Base-by-base conservation (phyloP, 805 yeast species). In the Ogataea henricii region DNA sequence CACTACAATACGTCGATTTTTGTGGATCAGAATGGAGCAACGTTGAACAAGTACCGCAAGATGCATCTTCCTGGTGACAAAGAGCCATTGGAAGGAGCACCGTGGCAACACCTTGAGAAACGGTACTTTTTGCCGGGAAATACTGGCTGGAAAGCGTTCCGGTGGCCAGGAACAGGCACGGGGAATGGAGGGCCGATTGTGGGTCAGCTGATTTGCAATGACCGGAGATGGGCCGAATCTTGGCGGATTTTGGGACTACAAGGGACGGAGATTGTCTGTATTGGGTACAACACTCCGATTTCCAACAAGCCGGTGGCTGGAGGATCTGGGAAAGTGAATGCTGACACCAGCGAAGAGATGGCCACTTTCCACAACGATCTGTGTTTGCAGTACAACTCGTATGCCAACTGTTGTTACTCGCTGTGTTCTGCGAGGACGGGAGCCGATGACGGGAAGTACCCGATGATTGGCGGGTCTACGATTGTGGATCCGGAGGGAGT, bases 161-260 rank as follows among this genome's bases (percentile, higher is more conserved):
- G 64, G 44, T 53, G 69, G 23, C 52, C 67, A 21, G 68, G 68
- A n/a, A 65, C 66, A 6, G 65, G 68, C 59, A 62, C 67, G 9
- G 55, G 55, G 6, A 34, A 48, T 14, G 55, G 55, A 14, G 71
- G 68, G 41, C 64, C 67, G 17, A 67, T 66, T 25, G 52, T 64
- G 22, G 72, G 73, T 26, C 67, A 66, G 60, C 52, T 69, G 47
- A 69, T 68, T 22, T 67, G 72, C 56, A 68, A 68, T 43, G 72
- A 68, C 49, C 59, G 72, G 52, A 62, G 71, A 49, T 68, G 72
- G 72, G 69, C 71, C 4, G 72, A 68, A 47, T 65, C 71, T 9
- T 68, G 72, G 72, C 61, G 72, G 54, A 49, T 53, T 38, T 64
- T 66, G 42, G 71, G 68, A 14, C 49, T 68, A 6, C 71, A 68